Evolutionary conservation across 495 filamentous ascomycete species (phyloP).

Genomic region (Penicillium canescens): DNA sequence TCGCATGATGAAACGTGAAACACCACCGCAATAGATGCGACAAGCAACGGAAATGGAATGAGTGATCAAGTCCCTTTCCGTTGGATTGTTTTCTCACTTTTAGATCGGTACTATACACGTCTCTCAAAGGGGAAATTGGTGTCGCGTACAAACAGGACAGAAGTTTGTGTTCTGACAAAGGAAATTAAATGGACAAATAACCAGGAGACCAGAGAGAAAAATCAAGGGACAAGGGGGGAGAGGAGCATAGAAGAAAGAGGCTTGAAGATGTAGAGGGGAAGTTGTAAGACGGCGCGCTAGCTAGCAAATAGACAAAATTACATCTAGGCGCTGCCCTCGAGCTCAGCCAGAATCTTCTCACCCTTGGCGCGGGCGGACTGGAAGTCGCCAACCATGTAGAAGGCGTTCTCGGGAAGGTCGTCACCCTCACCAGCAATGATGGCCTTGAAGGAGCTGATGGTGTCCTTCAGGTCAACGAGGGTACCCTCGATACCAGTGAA

Average conservation of each 20-base stretch:
- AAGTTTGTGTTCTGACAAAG: slow-evolving; percentile 34
- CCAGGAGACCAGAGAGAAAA: slow-evolving; percentile 11
- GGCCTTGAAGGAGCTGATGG: slow-evolving; percentile 93
- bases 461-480: slow-evolving; percentile 97
- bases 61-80: slow-evolving; percentile 30
- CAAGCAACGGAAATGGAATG: slow-evolving; percentile 1
- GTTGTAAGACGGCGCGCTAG: slow-evolving; percentile 23
- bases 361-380: slow-evolving; percentile 93
- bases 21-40: not conserved
- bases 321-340: slow-evolving; percentile 71
- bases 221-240: slow-evolving; percentile 11
- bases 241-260: slow-evolving; percentile 29
- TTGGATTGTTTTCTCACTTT: slow-evolving; percentile 27
- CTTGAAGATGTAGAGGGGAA: slow-evolving; percentile 24
- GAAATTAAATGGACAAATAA: slow-evolving; percentile 29
- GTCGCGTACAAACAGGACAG: slow-evolving; percentile 31
- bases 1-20: too few species aligned
- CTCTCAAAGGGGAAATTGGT: slow-evolving; percentile 39
- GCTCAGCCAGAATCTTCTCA: slow-evolving; percentile 98
- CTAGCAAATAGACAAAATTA: slow-evolving; percentile 43
- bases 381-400: slow-evolving; percentile 98
- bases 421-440: slow-evolving; percentile 96
- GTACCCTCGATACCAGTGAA: slow-evolving; percentile 99
- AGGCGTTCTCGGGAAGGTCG: slow-evolving; percentile 91
- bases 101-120: slow-evolving; percentile 51